Conservation (phyloP, 176 grass and related monocot genomes). For the Thalia dealbata region DNA sequence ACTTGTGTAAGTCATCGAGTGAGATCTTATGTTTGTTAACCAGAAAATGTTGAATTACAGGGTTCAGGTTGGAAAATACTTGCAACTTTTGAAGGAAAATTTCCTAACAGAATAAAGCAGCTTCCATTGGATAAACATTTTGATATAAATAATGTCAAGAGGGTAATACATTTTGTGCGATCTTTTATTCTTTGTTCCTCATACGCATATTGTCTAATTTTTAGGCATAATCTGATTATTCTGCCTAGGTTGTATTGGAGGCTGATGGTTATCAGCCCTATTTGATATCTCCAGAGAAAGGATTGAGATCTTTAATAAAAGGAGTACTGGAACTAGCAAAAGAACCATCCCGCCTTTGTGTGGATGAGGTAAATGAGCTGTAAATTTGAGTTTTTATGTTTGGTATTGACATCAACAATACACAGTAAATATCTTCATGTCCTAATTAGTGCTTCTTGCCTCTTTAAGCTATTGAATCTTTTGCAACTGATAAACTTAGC, state of each 20-base stretch:
- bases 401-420: neutral
- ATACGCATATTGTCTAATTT: neutral
- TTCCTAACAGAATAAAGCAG: constrained; percentile 73
- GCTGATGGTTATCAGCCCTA: constrained; percentile 81
- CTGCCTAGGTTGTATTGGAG: constrained; percentile 68
- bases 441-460: neutral
- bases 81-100: constrained; percentile 73
- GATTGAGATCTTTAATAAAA: constrained; percentile 69
- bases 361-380: constrained; percentile 57
- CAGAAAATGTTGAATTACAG: constrained; percentile 10
- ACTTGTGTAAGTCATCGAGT: neutral
- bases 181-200: neutral
- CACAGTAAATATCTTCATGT: neutral
- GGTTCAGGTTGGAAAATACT: constrained; percentile 74
- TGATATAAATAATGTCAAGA: constrained; percentile 88
- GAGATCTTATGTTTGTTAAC: neutral
- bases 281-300: constrained; percentile 74
- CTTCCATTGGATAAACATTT: constrained; percentile 74
- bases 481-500: neutral
- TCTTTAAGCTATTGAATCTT: neutral
- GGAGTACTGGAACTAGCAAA: constrained; percentile 66
- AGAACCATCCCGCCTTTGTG: constrained; percentile 66
- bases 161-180: constrained; percentile 36
- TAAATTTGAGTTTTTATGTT: neutral
- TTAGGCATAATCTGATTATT: constrained; percentile 2